phyloP scores from a whole-genome alignment of 1,284 basidiomycete species.

The Malassezia vespertilionis region DNA sequence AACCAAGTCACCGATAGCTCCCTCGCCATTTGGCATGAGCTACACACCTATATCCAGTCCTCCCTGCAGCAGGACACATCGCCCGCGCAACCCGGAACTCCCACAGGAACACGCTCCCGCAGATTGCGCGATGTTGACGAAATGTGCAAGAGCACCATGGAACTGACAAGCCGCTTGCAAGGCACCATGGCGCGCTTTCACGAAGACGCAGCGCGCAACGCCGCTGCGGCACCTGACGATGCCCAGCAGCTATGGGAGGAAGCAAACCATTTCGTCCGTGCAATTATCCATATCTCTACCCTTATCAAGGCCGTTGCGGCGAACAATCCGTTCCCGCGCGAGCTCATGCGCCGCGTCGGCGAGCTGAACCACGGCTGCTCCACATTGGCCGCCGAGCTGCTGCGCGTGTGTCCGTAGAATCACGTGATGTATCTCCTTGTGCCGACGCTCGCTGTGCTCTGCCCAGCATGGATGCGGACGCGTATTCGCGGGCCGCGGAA shows the following conservation, averaged over 20 bases:
- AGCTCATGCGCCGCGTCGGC: conserved; percentile 25
- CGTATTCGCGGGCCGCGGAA: background rate
- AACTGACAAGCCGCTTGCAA: conserved; percentile 13
- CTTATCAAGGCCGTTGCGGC: conserved; percentile 29
- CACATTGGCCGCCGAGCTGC: conserved; percentile 34
- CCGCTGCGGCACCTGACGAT: conserved; percentile 14
- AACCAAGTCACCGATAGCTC: conserved; percentile 33
- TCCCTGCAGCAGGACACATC: conserved; percentile 1
- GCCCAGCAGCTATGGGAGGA: conserved; percentile 28
- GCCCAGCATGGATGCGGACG: conserved; percentile 5
- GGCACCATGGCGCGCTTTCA: conserved; percentile 3
- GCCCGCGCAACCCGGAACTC: background rate
- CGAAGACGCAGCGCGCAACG: background rate
- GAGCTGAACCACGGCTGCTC: conserved; percentile 34
- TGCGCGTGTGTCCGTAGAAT: conserved; percentile 17
- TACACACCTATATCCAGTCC: conserved; percentile 27
- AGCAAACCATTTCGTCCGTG: conserved; percentile 28
- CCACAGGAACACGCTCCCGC: background rate
- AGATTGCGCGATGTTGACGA: conserved; percentile 14
- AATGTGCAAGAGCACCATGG: conserved; percentile 9
- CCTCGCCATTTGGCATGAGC: conserved; percentile 26
- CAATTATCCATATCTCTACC: conserved; percentile 34
- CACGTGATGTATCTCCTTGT: conserved; percentile 7
- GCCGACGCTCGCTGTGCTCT: background rate
- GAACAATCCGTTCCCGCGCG: conserved; percentile 27